Evolutionary conservation across 2,329 filamentous ascomycete species (phyloP).

Genomic region (Aspergillus tubingensis): DNA sequence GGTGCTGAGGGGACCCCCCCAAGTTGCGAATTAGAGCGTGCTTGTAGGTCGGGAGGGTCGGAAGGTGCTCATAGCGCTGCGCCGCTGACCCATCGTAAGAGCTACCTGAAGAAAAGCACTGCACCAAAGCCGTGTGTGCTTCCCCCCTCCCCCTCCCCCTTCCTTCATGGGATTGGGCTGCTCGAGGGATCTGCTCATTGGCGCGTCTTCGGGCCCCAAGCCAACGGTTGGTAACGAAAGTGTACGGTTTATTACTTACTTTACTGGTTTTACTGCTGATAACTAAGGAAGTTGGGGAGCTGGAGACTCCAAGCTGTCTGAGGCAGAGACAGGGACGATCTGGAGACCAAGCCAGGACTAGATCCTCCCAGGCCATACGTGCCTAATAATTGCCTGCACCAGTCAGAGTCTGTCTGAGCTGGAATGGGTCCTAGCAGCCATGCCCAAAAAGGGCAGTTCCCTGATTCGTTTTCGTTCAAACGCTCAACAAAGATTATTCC

Average conservation of each 20-base stretch:
- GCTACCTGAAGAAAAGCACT: constrained; percentile 23
- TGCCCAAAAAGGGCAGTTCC: constrained; percentile 5
- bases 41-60: constrained; percentile 24
- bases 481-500: constrained; percentile 12
- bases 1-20: constrained; percentile 14
- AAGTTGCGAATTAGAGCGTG: constrained; percentile 22
- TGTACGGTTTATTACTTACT: neutral
- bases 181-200: constrained; percentile 27
- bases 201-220: constrained; percentile 7
- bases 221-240: neutral
- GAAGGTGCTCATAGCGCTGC: constrained; percentile 27
- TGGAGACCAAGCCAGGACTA: constrained; percentile 2
- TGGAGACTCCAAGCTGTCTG: constrained; percentile 1
- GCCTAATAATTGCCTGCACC: constrained; percentile 6
- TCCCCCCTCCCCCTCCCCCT: constrained; percentile 15
- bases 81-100: constrained; percentile 25
- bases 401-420: neutral
- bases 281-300: constrained; percentile 1
- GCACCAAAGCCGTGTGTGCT: constrained; percentile 21
- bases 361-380: constrained; percentile 5
- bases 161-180: constrained; percentile 24
- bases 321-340: neutral
- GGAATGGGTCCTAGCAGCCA: constrained; percentile 7
- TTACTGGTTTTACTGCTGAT: neutral
- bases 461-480: constrained; percentile 3